Evolutionary conservation across 208 protist species (phyloP).

Genomic region (Acanthamoeba healyi): DNA sequence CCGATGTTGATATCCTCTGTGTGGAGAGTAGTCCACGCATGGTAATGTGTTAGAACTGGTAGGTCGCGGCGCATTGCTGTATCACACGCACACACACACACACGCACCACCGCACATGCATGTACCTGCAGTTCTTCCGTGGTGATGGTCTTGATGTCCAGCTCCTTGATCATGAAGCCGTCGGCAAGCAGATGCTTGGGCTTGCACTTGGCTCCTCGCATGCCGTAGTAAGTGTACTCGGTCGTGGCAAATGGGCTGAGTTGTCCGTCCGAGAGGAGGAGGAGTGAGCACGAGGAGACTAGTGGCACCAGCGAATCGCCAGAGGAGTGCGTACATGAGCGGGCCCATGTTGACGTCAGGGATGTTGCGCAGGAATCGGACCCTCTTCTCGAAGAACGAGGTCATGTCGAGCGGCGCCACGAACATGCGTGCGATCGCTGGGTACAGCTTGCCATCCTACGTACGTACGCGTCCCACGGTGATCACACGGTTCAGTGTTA

Average conservation of each 20-base stretch:
- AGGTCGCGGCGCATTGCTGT: not conserved
- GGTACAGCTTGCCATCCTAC: conserved; percentile 40
- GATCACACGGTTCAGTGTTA: too few relatives aligned
- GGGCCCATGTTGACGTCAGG: conserved; percentile 5
- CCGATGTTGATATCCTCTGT: not conserved
- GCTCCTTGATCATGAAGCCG: conserved; percentile 32
- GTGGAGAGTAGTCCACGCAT: too few relatives aligned
- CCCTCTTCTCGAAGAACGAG: conserved; percentile 21
- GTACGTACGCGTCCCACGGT: not conserved
- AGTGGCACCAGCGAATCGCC: not conserved
- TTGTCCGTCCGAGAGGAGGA: not conserved
- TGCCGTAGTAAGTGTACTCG: conserved; percentile 48
- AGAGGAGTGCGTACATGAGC: not conserved
- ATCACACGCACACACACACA: not conserved
- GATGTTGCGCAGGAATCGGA: not conserved
- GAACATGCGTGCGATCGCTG: conserved; percentile 56
- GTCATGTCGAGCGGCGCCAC: conserved; percentile 53
- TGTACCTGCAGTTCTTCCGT: not conserved
- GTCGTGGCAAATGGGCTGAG: conserved; percentile 10
- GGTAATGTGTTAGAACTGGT: too few relatives aligned
- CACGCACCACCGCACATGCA: not conserved
- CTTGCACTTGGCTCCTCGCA: conserved; percentile 42
- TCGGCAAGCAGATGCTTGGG: conserved; percentile 31
- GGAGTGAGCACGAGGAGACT: not conserved
- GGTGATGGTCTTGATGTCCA: conserved; percentile 36